These are phyloP conservation scores for Yarrowia sp. DNA, from an alignment of 805 yeast genomes.

Conservation along the genomic window DNA sequence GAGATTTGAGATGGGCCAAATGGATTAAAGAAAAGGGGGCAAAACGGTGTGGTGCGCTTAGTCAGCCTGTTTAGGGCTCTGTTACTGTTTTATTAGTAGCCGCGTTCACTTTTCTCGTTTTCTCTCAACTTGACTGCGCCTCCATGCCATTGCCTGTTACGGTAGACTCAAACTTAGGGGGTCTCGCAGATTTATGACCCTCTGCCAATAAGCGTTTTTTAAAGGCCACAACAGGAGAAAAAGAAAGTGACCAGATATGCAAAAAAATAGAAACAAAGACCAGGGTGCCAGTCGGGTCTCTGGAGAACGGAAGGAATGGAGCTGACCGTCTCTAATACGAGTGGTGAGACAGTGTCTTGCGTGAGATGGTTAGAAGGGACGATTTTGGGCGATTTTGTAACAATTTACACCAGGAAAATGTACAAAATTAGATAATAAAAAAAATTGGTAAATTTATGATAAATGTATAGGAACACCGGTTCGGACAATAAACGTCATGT, in stretches of 20 bases:
- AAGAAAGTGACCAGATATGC: slow-evolving; percentile 10
- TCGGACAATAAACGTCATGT: no score
- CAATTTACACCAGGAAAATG: no score
- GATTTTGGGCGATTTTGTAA: background rate
- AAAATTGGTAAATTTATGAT: no score
- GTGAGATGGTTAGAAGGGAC: background rate
- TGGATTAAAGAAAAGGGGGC: no score
- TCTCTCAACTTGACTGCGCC: slow-evolving; percentile 2
- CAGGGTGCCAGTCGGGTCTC: background rate
- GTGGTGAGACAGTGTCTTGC: slow-evolving; percentile 19
- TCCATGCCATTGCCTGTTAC: slow-evolving; percentile 22
- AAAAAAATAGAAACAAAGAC: background rate
- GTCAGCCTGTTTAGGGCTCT: no score
- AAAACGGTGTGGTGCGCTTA: no score
- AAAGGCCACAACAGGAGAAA: slow-evolving; percentile 28
- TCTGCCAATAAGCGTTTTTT: slow-evolving; percentile 11
- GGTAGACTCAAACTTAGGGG: slow-evolving; percentile 29
- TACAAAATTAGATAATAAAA: no score
- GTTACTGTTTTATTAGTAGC: no score
- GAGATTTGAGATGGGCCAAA: background rate
- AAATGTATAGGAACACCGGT: no score
- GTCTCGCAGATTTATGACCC: slow-evolving; percentile 29
- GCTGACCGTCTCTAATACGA: background rate
- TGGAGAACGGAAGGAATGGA: slow-evolving; percentile 4
- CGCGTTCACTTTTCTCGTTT: no score